Evolutionary conservation across 2,329 filamentous ascomycete species (phyloP).

Genomic region (Stenocarpella maydis): DNA sequence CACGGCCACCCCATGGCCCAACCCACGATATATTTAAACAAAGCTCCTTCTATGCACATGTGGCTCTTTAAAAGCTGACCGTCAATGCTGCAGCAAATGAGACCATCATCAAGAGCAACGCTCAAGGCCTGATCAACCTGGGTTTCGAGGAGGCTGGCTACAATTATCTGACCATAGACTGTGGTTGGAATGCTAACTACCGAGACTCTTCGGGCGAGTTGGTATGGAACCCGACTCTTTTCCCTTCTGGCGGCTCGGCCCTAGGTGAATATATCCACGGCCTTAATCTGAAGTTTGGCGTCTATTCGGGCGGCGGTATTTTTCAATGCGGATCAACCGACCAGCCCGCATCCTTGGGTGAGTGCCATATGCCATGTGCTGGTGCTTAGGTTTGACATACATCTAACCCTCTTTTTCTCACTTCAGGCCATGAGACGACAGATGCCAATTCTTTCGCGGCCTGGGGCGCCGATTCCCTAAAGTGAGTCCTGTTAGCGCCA

Average conservation of each 20-base stretch:
- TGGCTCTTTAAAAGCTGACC: too few species aligned
- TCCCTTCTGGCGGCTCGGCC: conserved; percentile 59
- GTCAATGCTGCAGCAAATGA: too few species aligned
- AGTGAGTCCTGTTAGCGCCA: conserved; percentile 48
- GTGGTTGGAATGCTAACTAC: conserved; percentile 59
- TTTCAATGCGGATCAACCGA: conserved; percentile 53
- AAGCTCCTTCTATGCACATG: too few species aligned
- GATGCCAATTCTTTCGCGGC: conserved; percentile 51
- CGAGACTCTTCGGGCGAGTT: conserved; percentile 54
- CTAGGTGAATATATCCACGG: conserved; percentile 59
- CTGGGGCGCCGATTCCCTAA: conserved; percentile 59
- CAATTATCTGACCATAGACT: conserved; percentile 64
- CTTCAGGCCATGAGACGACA: conserved; percentile 50
- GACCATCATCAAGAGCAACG: conserved; percentile 58
- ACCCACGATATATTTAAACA: too few species aligned
- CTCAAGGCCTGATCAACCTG: conserved; percentile 60
- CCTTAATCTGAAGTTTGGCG: conserved; percentile 58
- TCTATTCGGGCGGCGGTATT: conserved; percentile 61
- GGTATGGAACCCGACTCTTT: conserved; percentile 58
- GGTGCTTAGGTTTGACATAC: background rate
- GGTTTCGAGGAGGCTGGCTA: conserved; percentile 63
- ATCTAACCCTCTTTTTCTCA: background rate
- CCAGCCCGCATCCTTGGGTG: conserved; percentile 54
- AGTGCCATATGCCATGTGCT: background rate
- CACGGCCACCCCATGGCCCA: too few species aligned